These are phyloP conservation scores for Entamoeba invadens DNA, from an alignment of 208 protist species.

Conservation along the genomic window DNA sequence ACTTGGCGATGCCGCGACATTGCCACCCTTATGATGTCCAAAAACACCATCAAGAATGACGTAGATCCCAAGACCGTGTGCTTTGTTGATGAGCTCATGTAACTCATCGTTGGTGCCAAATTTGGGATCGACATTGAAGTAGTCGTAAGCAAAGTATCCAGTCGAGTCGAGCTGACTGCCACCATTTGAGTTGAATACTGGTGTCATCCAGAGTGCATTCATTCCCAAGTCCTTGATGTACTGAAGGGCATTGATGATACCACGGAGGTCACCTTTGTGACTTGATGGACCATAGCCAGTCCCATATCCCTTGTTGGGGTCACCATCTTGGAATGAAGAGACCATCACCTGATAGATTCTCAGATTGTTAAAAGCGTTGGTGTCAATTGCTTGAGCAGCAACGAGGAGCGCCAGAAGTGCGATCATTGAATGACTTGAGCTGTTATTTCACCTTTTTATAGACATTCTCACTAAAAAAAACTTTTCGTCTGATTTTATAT, in stretches of 20 bases:
- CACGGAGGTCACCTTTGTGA: neutral
- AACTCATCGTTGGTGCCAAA: neutral
- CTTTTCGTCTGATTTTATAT: too few species aligned
- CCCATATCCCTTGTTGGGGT: neutral
- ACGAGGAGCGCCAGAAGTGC: too few species aligned
- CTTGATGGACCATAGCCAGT: neutral
- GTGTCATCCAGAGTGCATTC: neutral
- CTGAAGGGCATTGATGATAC: neutral
- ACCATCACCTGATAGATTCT: neutral
- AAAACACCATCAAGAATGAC: neutral
- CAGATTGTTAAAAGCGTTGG: neutral
- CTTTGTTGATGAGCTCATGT: neutral
- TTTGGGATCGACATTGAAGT: neutral
- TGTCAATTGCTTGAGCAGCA: neutral
- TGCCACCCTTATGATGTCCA: neutral
- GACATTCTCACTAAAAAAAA: too few species aligned
- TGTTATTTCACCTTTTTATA: too few species aligned
- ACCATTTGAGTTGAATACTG: neutral
- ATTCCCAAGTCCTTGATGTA: neutral
- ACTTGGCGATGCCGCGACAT: neutral
- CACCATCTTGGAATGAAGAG: neutral
- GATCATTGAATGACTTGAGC: too few species aligned
- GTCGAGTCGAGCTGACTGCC: neutral
- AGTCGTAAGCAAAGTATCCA: neutral
- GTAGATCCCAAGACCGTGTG: neutral